Evolutionary conservation across 192 early-diverging fungal genomes (phyloP), one percentile per base, ranked within the genome.

Genomic region (Geosiphon pyriformis): DNA sequence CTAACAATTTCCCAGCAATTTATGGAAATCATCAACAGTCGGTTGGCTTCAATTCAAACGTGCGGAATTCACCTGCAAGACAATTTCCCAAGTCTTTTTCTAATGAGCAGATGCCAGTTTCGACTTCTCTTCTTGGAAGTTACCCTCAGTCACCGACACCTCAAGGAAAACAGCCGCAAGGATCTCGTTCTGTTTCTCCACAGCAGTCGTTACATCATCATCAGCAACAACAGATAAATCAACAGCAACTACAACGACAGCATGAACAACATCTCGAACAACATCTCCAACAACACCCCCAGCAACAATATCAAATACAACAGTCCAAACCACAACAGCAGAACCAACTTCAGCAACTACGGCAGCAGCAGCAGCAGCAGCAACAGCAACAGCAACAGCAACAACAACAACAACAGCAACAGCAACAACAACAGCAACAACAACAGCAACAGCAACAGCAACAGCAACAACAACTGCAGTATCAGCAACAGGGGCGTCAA

Each of bases 81-180:
- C 60, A 61, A 48, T 61, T 48, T 61, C 3, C 35, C 30, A 61
- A 61, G 27, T 47, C 42, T 23, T 4, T 4, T 18, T 23, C 60
- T 1, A 61, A 61, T 42, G 59, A 61, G 4, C 42, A 42, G 33
- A 30, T 61, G 18, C 27, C 51, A 52, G n/a, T 23, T 12, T 59
- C 57, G 10, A 61, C 25, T 61, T 48, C 59, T 47, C n/a, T 48
- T 18, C 42, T 61, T 15, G n/a, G 10, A 61, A 27, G 42, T 47
- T 61, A 48, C 48, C 27, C 60, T 47, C 60, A 61, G n/a, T 29
- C 35, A 27, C 27, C 60, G 23, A 48, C 42, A 27, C 60, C 37
- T 10, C 37, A 6, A 42, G 37, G 37, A 15, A 42, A 42, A 42
- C 37, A 42, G 15, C 37, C 15, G 37, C 6, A 6, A 10, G 37